Conservation (phyloP, 495 filamentous ascomycete species). For the Xylaria longipes region DNA sequence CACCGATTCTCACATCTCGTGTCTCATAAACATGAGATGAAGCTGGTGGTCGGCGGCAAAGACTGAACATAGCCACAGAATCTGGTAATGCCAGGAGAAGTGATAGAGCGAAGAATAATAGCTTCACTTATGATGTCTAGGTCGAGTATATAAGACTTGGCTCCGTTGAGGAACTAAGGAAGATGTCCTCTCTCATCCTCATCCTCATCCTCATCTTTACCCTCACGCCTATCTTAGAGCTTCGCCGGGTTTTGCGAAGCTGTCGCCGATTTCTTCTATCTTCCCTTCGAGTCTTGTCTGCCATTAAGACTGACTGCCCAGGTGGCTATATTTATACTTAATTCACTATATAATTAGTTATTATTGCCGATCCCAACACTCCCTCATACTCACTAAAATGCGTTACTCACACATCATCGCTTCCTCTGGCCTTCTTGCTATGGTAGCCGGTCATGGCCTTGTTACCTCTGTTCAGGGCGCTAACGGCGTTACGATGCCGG, state of each 20-base stretch:
- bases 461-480: constrained; percentile 58
- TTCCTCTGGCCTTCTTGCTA: constrained; percentile 38
- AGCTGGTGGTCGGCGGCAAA: constrained; percentile 13
- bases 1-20: constrained; percentile 11
- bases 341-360: neutral
- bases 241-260: constrained; percentile 22
- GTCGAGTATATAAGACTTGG: constrained; percentile 7
- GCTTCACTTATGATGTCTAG: neutral
- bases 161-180: neutral
- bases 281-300: constrained; percentile 3
- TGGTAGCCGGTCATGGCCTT: constrained; percentile 53
- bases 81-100: neutral
- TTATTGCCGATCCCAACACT: neutral
- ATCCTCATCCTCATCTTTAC: constrained; percentile 6
- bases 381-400: constrained; percentile 35
- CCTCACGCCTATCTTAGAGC: neutral
- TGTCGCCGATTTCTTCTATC: neutral
- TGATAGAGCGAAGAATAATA: constrained; percentile 1
- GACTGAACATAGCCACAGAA: constrained; percentile 18
- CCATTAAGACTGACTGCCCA: neutral
- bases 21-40: constrained; percentile 24
- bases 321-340: constrained; percentile 12
- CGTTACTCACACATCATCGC: constrained; percentile 36
- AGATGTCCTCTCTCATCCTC: constrained; percentile 4
- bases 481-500: constrained; percentile 62